Evolutionary conservation across 1,284 basidiomycete genomes (phyloP), one percentile per base, ranked within the genome.

Genomic region (Pyrrhoderma noxium): DNA sequence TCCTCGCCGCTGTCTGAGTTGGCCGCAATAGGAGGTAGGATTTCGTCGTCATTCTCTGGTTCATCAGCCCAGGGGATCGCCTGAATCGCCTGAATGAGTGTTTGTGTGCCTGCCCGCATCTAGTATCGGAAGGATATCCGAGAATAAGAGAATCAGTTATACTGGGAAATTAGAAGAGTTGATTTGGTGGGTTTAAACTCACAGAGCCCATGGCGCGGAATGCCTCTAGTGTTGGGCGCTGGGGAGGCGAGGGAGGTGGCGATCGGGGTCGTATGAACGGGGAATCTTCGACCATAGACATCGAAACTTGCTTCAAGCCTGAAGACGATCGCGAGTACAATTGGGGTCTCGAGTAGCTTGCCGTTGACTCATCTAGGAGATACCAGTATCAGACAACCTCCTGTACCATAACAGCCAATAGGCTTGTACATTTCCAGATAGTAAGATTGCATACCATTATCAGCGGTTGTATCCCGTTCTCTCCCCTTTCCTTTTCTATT

Each of bases 61-160:
- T 77, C 77, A 42, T 82, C 78, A 18, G 74, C 72, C 83, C 82
- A 86, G 19, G 88, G 88, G 40, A 89, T 71, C 3, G 86, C 87
- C 60, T 90, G 88, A 18, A 90, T 70, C 2, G 85, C 88, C 67
- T 90, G 88, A 43, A 90, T 90, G 47, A 90, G 76, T 2, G 88
- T 85, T 63, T 90, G 88, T 3, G 88, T 90, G 22, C 87, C 87
- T 19, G 81, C 77, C 41, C 85, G 81, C 79, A 90, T 85, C 88
- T 85, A 59, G 61, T 56, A 31, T 11, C n/a, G n/a, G 25, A 47
- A 55, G 53, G 49, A 57, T 49, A 60, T 51, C 58, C 55, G 25
- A 47, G 45, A 22, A 40, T 7, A 7, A 22, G 5, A 40, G 21
- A 40, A 8, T 16, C 14, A 16, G 38, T n/a, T 16, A 13, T 42